phyloP scores from a whole-genome alignment of 495 filamentous ascomycete species.

The Penicillium parvum region DNA sequence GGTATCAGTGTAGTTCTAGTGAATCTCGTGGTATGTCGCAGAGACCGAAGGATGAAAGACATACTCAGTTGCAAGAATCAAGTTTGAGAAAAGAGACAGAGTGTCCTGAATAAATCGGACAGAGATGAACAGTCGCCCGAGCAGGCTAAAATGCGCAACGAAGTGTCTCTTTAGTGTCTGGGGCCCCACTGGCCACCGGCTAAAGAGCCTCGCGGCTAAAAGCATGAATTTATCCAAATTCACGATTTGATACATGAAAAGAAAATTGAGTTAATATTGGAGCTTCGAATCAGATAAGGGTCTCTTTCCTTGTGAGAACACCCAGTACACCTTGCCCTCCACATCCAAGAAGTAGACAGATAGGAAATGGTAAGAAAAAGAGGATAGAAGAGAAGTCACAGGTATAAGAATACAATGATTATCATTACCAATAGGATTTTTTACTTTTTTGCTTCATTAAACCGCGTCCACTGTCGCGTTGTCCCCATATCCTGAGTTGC shows the following conservation, averaged over 20 bases:
- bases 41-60: neutral
- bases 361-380: slow-evolving; percentile 2
- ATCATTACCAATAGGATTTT: slow-evolving; percentile 26
- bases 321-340: neutral
- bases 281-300: neutral
- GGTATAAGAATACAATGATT: slow-evolving; percentile 27
- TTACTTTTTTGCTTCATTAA: slow-evolving; percentile 13
- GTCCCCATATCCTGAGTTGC: slow-evolving; percentile 28
- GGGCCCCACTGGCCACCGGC: slow-evolving; percentile 6
- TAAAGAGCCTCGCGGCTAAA: slow-evolving; percentile 10
- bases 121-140: neutral
- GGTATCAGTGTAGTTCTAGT: neutral
- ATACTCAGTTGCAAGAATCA: neutral
- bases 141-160: neutral
- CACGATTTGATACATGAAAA: no score
- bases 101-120: neutral
- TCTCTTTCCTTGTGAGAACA: neutral
- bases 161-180: neutral
- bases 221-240: neutral
- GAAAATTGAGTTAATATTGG: neutral
- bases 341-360: neutral
- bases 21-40: no score
- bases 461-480: slow-evolving; percentile 33
- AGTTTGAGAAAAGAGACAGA: neutral
- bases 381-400: slow-evolving; percentile 4